Evolutionary conservation across 176 grass and related monocot species (phyloP).

Genomic region (Thinopyrum elongatum): DNA sequence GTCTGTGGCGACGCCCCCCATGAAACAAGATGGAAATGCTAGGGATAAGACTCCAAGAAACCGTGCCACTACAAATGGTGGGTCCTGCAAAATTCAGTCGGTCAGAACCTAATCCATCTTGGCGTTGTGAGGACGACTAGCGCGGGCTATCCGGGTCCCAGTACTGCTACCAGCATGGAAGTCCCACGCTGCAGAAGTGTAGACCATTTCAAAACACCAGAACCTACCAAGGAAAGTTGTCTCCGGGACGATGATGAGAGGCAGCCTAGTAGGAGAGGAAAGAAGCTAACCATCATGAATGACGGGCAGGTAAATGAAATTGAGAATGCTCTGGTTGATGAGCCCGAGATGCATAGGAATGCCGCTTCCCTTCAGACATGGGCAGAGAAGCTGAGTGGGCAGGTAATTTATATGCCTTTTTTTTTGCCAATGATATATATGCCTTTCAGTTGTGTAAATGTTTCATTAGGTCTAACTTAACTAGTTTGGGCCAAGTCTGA

Average conservation of each 20-base stretch:
- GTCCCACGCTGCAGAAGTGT: constrained; percentile 29
- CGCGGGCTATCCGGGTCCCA: background rate
- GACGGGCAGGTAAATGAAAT: constrained; percentile 73
- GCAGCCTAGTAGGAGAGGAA: constrained; percentile 73
- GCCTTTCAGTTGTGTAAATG: constrained; percentile 26
- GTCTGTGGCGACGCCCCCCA: constrained; percentile 24
- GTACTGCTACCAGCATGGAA: constrained; percentile 19
- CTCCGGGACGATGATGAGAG: constrained; percentile 70
- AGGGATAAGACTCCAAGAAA: constrained; percentile 38
- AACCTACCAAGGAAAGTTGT: constrained; percentile 59
- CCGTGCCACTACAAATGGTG: constrained; percentile 25
- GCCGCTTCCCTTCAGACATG: constrained; percentile 57
- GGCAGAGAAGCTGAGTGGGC: constrained; percentile 75
- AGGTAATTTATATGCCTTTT: constrained; percentile 25
- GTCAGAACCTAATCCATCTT: constrained; percentile 57
- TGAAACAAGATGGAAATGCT: constrained; percentile 37
- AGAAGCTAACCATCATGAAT: constrained; percentile 94
- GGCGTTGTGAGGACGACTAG: constrained; percentile 36
- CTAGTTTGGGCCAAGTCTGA: constrained; percentile 28
- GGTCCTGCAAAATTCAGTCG: constrained; percentile 46
- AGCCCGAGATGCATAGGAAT: constrained; percentile 96
- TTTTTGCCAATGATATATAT: background rate
- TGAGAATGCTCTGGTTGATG: constrained; percentile 80
- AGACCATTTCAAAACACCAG: constrained; percentile 43
- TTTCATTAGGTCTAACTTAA: constrained; percentile 6